Base-by-base conservation (phyloP, 441 rosid species). In the Populus tomentosa region DNA sequence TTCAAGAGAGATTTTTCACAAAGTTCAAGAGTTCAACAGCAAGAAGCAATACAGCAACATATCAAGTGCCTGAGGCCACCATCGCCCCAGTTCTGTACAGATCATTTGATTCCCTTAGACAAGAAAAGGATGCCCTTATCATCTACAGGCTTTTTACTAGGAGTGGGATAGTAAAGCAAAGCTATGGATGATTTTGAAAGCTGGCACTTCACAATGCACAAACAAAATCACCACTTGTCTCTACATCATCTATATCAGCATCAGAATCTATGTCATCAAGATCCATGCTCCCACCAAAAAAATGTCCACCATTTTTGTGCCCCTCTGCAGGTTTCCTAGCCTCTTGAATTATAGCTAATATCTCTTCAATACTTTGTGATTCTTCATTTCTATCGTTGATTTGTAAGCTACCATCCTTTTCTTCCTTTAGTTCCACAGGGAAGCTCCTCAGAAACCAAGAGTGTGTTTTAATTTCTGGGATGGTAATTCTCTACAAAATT, bases 171-270 rank as follows among this genome's bases (percentile, higher is more conserved):
- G 83, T n/a, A 68, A 76, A 72, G 18, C 42, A 11, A 26, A 59
- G n/a, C 11, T 26, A 20, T 20, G 23, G 10, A 20, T 2, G 26
- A 18, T 4, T 23, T 38, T 33, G 24, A 1, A 33, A 64, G 28
- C 2, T 38, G 30, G 24, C 46, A 77, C 10, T 87, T 38, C 82
- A 90, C 35, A 94, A 65, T 10, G 91, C 92, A 80, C 91, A 94
- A 28, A 94, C 97, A 78, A 94, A 94, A 71, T 94, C 98, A 14
- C 93, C 98, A 30, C 91, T 88, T 40, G 84, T 80, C 75, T 89
- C 97, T 0, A 80, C 74, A 59, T 87, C 94, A 36, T 91, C 93
- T 65, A 83, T 77, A 66, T 88, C 96, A 3, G 86, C 80, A 71
- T 90, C 24, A 59, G 28, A 94, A 5, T 91, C 94, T 14, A 89